Conservation (phyloP, 163 green algal species). For the Volvox carteri region DNA sequence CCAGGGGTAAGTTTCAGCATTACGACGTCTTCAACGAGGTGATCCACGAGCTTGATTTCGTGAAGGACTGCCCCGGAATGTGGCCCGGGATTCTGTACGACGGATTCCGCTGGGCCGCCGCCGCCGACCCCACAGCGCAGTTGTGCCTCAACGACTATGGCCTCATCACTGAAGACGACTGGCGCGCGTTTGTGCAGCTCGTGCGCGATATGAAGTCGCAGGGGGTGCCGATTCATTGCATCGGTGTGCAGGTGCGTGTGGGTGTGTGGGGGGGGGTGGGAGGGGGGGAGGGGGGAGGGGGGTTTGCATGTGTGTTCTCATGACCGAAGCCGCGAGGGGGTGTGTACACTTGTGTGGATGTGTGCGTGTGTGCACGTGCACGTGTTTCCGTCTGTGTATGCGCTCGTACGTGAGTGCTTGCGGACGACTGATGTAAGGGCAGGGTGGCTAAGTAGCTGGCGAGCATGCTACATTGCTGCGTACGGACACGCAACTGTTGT, state of each 20-base stretch:
- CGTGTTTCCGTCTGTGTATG: too few relatives aligned
- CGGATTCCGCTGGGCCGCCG: constrained; percentile 41
- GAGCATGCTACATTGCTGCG: too few relatives aligned
- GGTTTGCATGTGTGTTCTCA: neutral
- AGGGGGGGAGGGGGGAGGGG: neutral
- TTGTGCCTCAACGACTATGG: constrained; percentile 49
- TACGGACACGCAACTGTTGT: too few relatives aligned
- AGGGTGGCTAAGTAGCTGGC: too few relatives aligned
- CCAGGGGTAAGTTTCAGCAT: constrained; percentile 30
- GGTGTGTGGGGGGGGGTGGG: neutral
- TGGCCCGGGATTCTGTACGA: constrained; percentile 46
- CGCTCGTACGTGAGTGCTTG: too few relatives aligned
- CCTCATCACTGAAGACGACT: constrained; percentile 18
- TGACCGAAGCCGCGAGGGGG: neutral
- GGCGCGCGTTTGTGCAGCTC: neutral
- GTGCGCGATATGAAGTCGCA: constrained; percentile 2
- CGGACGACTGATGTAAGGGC: too few relatives aligned
- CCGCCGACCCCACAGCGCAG: constrained; percentile 39
- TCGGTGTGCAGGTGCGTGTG: constrained; percentile 6
- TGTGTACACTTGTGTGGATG: neutral
- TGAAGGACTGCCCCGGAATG: constrained; percentile 24
- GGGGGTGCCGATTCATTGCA: constrained; percentile 20
- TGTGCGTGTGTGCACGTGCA: neutral
- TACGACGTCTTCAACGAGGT: constrained; percentile 43
- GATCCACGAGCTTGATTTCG: constrained; percentile 12